Percentiles rank a stretch among this genome's conserved stretches.
phyloP scores from a whole-genome alignment of 2,329 filamentous ascomycete genomes.

The Lachnellula suecica region DNA sequence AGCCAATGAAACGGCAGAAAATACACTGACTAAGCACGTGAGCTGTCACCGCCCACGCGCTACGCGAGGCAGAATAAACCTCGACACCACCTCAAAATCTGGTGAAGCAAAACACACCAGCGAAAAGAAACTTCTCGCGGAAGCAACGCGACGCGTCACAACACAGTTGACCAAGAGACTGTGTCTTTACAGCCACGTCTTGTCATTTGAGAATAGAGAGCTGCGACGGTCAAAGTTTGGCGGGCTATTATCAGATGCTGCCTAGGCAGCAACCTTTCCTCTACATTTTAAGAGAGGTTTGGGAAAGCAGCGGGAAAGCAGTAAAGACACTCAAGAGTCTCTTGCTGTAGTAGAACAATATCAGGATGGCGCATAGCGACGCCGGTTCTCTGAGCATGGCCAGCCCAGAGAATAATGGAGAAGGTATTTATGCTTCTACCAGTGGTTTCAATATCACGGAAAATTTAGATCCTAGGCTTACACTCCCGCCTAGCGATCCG shows the following conservation, averaged over 20 bases:
- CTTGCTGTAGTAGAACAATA: neutral
- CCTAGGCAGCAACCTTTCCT: neutral
- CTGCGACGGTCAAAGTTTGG: too few relatives aligned
- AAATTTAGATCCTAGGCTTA: conserved; percentile 26
- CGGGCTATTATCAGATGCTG: neutral
- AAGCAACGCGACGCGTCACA: too few relatives aligned
- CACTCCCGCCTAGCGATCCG: conserved; percentile 20
- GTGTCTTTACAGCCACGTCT: too few relatives aligned
- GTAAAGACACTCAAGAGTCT: neutral
- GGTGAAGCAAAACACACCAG: too few relatives aligned
- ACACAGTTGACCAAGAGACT: too few relatives aligned
- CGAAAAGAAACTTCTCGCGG: too few relatives aligned
- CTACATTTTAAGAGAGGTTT: conserved; percentile 7
- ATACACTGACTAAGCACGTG: too few relatives aligned
- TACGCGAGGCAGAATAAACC: too few relatives aligned
- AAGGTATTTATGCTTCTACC: conserved; percentile 29
- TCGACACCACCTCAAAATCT: too few relatives aligned
- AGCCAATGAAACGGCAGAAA: too few relatives aligned
- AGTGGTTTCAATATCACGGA: conserved; percentile 6
- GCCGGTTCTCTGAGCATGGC: neutral
- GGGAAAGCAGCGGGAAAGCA: neutral
- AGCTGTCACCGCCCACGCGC: too few relatives aligned
- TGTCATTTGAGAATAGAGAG: too few relatives aligned
- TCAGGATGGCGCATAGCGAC: neutral
- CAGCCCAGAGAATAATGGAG: conserved; percentile 7